A percentile compares a stretch with the other conserved stretches of the same genome.
These are phyloP conservation scores for Aspergillus hancockii DNA, from an alignment of 495 filamentous ascomycete species.

Conservation along the genomic window DNA sequence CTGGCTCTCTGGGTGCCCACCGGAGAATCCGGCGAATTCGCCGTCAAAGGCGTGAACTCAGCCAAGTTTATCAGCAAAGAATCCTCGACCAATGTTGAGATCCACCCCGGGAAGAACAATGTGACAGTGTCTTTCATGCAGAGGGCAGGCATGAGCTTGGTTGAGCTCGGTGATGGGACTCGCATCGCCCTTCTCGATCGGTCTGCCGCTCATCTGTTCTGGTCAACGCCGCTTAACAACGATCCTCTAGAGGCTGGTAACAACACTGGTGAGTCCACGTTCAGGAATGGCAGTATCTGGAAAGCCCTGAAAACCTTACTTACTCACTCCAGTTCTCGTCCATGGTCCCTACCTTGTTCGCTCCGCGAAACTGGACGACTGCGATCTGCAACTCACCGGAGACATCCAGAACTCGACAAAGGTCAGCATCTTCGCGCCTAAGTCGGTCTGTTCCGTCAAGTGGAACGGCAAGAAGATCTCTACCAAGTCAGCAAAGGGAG, in stretches of 20 bases:
- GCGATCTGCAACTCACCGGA: conserved; percentile 56
- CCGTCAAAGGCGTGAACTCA: conserved; percentile 46
- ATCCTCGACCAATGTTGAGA: conserved; percentile 16
- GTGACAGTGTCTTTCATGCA: conserved; percentile 50
- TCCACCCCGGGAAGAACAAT: conserved; percentile 33
- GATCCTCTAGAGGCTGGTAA: conserved; percentile 49
- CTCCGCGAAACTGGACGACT: conserved; percentile 47
- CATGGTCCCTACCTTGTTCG: conserved; percentile 67
- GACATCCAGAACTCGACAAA: conserved; percentile 63
- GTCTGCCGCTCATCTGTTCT: conserved; percentile 53
- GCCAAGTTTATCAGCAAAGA: conserved; percentile 21
- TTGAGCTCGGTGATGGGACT: conserved; percentile 45
- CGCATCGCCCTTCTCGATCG: conserved; percentile 54
- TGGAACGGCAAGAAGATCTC: conserved; percentile 54
- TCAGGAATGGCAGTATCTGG: neutral
- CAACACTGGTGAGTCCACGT: conserved; percentile 39
- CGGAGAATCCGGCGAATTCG: conserved; percentile 57
- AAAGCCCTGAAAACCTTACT: conserved; percentile 10
- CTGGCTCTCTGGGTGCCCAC: conserved; percentile 55
- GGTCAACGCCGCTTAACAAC: conserved; percentile 54
- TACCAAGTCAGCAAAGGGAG: neutral
- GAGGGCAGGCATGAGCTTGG: conserved; percentile 43
- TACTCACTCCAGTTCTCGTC: conserved; percentile 49
- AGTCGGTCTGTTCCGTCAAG: conserved; percentile 45
- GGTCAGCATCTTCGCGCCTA: conserved; percentile 62